Percentiles rank a stretch among this genome's conserved stretches.
These are phyloP conservation scores for Haematococcus sp. DNA, from an alignment of 139 green algal genomes.

Conservation along the genomic window DNA sequence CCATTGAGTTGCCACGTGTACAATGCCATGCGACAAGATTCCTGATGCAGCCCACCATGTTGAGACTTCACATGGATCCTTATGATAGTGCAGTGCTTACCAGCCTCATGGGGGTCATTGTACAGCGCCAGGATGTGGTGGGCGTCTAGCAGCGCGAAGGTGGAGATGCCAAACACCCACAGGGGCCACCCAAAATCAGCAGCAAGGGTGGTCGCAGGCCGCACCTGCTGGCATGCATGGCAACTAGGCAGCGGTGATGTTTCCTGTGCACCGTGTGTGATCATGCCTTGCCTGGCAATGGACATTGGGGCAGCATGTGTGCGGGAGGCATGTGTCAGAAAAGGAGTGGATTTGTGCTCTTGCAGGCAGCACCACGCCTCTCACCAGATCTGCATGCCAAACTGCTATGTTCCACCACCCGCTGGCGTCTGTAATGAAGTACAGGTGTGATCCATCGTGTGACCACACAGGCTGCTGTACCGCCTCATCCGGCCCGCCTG, in stretches of 20 bases:
- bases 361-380: too few relatives aligned
- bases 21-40: too few relatives aligned
- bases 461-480: constrained; percentile 7
- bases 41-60: too few relatives aligned
- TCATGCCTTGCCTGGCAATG: too few relatives aligned
- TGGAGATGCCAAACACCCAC: constrained; percentile 48
- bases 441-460: not conserved
- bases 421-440: constrained; percentile 1
- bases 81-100: too few relatives aligned
- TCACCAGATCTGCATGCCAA: not conserved
- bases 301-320: too few relatives aligned
- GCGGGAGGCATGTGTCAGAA: too few relatives aligned
- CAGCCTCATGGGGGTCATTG: not conserved
- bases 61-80: too few relatives aligned
- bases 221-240: not conserved
- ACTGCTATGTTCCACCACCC: not conserved
- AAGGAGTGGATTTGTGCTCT: too few relatives aligned
- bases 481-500: not conserved
- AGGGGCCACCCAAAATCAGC: not conserved
- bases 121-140: not conserved
- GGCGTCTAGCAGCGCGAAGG: constrained; percentile 34
- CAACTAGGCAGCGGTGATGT: too few relatives aligned
- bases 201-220: not conserved
- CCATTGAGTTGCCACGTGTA: too few relatives aligned
- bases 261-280: too few relatives aligned